Conservation (phyloP, 2,329 filamentous ascomycete genomes). For the Zelopaecilomyces penicillatus region DNA sequence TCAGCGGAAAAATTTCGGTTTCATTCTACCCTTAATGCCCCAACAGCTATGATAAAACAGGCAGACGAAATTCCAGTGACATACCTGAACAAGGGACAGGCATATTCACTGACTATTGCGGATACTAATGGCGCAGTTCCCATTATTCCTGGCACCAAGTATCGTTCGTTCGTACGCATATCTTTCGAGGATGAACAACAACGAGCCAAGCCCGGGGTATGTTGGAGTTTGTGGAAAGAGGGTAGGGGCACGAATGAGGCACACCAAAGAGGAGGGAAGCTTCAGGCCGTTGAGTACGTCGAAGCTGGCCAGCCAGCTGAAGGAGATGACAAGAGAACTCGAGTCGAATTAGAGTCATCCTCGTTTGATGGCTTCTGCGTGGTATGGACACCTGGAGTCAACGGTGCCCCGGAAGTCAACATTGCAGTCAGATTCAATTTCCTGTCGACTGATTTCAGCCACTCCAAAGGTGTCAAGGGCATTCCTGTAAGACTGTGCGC, state of each 20-base stretch:
- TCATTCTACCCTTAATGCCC: slow-evolving; percentile 81
- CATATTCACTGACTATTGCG: slow-evolving; percentile 76
- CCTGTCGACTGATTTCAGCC: slow-evolving; percentile 94
- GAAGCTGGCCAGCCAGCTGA: slow-evolving; percentile 53
- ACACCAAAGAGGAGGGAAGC: slow-evolving; percentile 82
- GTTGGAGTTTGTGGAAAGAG: slow-evolving; percentile 92
- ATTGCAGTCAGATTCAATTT: slow-evolving; percentile 97
- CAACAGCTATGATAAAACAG: slow-evolving; percentile 92
- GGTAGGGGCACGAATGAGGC: slow-evolving; percentile 92
- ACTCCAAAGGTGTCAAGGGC: slow-evolving; percentile 96
- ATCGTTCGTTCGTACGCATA: slow-evolving; percentile 87
- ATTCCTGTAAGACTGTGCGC: slow-evolving; percentile 89
- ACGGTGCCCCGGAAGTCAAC: slow-evolving; percentile 65
- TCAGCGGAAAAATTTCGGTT: slow-evolving; percentile 74
- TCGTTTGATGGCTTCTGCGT: slow-evolving; percentile 95
- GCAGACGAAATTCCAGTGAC: slow-evolving; percentile 90
- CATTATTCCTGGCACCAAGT: slow-evolving; percentile 54
- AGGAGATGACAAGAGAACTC: slow-evolving; percentile 56
- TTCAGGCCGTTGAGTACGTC: slow-evolving; percentile 93
- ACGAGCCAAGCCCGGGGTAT: slow-evolving; percentile 68
- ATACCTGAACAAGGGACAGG: slow-evolving; percentile 95
- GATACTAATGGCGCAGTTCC: slow-evolving; percentile 63
- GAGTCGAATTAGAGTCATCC: slow-evolving; percentile 62
- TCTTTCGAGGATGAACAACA: slow-evolving; percentile 97
- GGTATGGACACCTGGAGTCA: slow-evolving; percentile 69